A percentile compares a stretch with the other conserved stretches of the same genome.
These are phyloP conservation scores for Penicillium argentinense DNA, from an alignment of 495 filamentous ascomycete genomes.

Conservation along the genomic window DNA sequence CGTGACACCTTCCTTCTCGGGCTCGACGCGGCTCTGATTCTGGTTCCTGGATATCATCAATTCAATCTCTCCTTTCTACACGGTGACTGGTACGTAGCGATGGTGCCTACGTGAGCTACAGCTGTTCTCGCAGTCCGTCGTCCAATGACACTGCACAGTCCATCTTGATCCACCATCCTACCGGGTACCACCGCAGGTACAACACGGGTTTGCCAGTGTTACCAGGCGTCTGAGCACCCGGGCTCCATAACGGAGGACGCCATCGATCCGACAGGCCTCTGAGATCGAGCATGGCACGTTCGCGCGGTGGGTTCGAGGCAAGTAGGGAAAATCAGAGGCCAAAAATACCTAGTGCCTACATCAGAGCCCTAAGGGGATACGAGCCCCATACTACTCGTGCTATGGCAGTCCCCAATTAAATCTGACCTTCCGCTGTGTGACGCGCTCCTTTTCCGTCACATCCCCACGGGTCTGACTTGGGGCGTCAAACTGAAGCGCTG, in stretches of 20 bases:
- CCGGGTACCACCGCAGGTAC: background rate
- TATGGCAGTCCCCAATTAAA: too few species aligned
- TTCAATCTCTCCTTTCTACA: background rate
- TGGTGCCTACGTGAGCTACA: background rate
- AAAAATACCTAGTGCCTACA: too few species aligned
- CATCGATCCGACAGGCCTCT: slow-evolving; percentile 11
- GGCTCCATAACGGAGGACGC: slow-evolving; percentile 15
- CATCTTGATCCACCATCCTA: background rate
- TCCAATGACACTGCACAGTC: too few species aligned
- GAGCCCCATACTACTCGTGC: too few species aligned
- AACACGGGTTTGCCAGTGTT: slow-evolving; percentile 2
- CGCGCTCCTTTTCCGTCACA: slow-evolving; percentile 19
- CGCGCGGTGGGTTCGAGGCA: slow-evolving; percentile 7
- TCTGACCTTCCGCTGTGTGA: too few species aligned
- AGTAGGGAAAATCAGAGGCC: too few species aligned
- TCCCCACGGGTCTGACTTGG: too few species aligned
- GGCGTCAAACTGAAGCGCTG: too few species aligned
- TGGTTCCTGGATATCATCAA: too few species aligned
- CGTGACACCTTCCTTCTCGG: too few species aligned
- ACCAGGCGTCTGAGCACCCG: slow-evolving; percentile 10
- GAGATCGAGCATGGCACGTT: slow-evolving; percentile 23
- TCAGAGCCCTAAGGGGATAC: background rate
- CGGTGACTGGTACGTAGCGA: background rate
- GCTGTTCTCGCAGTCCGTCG: background rate
- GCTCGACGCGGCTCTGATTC: too few species aligned